Evolutionary conservation across 176 grass and related monocot genomes (phyloP).

Genomic region (Oryza meridionalis): DNA sequence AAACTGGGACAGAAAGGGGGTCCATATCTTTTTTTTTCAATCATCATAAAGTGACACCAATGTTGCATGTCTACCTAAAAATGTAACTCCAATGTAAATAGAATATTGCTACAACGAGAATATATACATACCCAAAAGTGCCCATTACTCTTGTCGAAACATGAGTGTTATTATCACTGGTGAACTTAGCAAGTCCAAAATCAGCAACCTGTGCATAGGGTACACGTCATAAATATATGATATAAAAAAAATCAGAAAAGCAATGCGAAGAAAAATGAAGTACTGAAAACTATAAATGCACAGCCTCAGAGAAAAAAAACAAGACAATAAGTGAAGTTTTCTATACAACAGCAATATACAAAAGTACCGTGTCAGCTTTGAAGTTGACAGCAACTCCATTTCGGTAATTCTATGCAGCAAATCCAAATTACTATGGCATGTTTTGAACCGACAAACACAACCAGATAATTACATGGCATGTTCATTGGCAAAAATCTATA

Average conservation of each 20-base stretch:
- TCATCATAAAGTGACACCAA: not conserved
- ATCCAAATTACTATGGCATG: constrained; percentile 13
- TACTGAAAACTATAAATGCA: not conserved
- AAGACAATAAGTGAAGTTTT: constrained; percentile 5
- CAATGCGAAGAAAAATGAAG: not conserved
- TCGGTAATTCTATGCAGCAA: not conserved
- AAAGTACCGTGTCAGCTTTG: not conserved
- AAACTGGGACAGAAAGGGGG: not conserved
- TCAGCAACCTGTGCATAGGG: constrained; percentile 58
- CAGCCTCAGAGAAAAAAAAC: not conserved
- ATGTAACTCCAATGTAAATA: not conserved
- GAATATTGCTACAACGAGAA: not conserved
- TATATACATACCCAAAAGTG: constrained; percentile 70
- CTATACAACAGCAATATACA: not conserved
- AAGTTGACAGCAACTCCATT: not conserved
- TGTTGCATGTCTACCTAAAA: not conserved
- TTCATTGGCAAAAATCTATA: constrained; percentile 4
- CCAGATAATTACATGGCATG: constrained; percentile 18
- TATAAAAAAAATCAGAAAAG: not conserved
- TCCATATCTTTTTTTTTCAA: not conserved
- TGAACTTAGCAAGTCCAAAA: constrained; percentile 80
- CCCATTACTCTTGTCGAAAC: constrained; percentile 82
- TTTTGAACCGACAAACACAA: not conserved
- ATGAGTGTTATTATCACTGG: constrained; percentile 69
- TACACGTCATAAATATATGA: constrained; percentile 16